These are phyloP conservation scores for Breynia disticha DNA, from an alignment of 441 rosid species.

Conservation along the genomic window DNA sequence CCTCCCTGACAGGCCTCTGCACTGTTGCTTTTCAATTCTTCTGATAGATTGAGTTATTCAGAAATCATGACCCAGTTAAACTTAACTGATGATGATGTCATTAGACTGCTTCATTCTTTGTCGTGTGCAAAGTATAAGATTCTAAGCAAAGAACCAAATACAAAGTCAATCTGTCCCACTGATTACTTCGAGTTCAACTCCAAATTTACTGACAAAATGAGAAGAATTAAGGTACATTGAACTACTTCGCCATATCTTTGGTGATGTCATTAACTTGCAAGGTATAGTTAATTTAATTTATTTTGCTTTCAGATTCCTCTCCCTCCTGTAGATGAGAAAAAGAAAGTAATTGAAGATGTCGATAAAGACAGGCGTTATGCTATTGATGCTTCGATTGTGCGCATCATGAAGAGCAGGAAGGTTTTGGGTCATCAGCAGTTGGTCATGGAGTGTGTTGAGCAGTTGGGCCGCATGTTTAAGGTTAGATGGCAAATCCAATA, in stretches of 20 bases:
- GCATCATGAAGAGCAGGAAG: slow-evolving; percentile 94
- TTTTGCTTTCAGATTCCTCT: slow-evolving; percentile 62
- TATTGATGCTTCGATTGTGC: slow-evolving; percentile 91
- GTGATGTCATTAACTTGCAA: background rate
- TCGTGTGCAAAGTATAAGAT: slow-evolving; percentile 95
- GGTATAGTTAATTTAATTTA: slow-evolving; percentile 1
- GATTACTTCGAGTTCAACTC: slow-evolving; percentile 81
- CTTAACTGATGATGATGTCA: slow-evolving; percentile 76
- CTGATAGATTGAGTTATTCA: slow-evolving; percentile 67
- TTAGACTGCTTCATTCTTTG: slow-evolving; percentile 83
- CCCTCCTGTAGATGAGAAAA: slow-evolving; percentile 89
- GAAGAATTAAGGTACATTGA: slow-evolving; percentile 74
- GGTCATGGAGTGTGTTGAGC: slow-evolving; percentile 90
- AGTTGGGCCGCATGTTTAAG: slow-evolving; percentile 93
- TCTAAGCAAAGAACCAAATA: slow-evolving; percentile 70
- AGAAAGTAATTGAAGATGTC: slow-evolving; percentile 86
- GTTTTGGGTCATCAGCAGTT: slow-evolving; percentile 86
- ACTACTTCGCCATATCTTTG: background rate
- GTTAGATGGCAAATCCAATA: slow-evolving; percentile 22
- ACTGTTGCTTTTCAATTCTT: slow-evolving; percentile 68
- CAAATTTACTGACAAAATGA: slow-evolving; percentile 81
- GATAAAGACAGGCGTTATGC: slow-evolving; percentile 89
- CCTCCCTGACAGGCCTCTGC: slow-evolving; percentile 57
- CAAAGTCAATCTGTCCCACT: slow-evolving; percentile 55
- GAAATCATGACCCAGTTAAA: slow-evolving; percentile 83